phyloP scores from a whole-genome alignment of 495 filamentous ascomycete species.

The Aspergillus biplanus region DNA sequence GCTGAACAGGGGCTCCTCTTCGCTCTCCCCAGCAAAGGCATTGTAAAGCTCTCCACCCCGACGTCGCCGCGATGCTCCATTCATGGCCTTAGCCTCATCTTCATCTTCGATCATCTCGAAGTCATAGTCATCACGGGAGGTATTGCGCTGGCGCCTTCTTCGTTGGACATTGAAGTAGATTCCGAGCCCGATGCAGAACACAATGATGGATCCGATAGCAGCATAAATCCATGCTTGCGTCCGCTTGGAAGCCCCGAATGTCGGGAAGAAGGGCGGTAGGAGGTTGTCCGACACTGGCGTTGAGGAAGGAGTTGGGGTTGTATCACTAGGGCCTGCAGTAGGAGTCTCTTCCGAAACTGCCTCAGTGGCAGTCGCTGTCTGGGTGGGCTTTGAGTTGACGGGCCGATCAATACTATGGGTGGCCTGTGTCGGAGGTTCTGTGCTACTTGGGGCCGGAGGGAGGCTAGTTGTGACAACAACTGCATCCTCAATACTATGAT shows the following conservation, averaged over 20 bases:
- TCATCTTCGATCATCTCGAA: constrained; percentile 90
- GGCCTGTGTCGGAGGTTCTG: constrained; percentile 49
- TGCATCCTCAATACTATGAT: constrained; percentile 67
- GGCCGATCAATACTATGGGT: constrained; percentile 81
- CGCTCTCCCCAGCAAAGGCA: constrained; percentile 83
- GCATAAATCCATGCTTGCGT: constrained; percentile 97
- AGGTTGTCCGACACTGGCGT: constrained; percentile 58
- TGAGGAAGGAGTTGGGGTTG: constrained; percentile 47
- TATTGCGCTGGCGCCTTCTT: constrained; percentile 73
- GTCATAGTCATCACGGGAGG: constrained; percentile 83
- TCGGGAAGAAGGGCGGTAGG: constrained; percentile 88
- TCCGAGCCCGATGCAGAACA: constrained; percentile 80
- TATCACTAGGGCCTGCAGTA: constrained; percentile 33
- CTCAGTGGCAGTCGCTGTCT: constrained; percentile 31
- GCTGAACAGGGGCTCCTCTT: constrained; percentile 65
- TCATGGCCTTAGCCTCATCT: constrained; percentile 66
- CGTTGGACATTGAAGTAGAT: constrained; percentile 79
- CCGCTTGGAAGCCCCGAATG: constrained; percentile 87
- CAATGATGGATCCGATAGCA: constrained; percentile 75
- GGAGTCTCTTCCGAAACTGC: constrained; percentile 37
- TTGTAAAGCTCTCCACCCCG: constrained; percentile 88
- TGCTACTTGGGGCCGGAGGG: constrained; percentile 48
- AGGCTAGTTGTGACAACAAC: constrained; percentile 58
- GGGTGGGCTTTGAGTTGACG: constrained; percentile 61
- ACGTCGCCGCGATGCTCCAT: constrained; percentile 46